Conservation (phyloP, 345 rosid species). For the Passiflora organensis region DNA sequence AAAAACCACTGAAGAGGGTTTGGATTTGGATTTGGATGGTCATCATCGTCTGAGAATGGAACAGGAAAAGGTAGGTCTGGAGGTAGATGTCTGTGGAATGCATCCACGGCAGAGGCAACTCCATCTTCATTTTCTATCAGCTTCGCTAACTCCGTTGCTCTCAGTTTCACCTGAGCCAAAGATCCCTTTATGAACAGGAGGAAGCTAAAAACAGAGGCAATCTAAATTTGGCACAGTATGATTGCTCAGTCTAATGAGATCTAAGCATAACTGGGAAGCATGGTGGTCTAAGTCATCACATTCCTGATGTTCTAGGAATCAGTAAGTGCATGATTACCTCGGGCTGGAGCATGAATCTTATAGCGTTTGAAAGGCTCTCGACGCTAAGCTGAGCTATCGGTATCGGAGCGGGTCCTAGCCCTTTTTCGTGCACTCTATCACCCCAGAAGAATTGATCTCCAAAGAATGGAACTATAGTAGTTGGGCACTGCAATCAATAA, state of each 20-base stretch:
- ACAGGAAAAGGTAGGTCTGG: conserved; percentile 49
- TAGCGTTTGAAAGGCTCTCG: conserved; percentile 74
- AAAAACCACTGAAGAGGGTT: conserved; percentile 62
- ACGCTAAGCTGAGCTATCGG: conserved; percentile 69
- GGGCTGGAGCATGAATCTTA: conserved; percentile 82
- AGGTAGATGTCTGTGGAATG: conserved; percentile 88
- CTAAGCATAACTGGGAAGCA: background rate
- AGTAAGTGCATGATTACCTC: conserved; percentile 53
- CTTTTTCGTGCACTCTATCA: conserved; percentile 60
- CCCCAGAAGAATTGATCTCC: conserved; percentile 99
- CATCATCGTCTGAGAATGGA: conserved; percentile 38
- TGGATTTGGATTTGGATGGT: conserved; percentile 39
- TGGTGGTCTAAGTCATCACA: background rate
- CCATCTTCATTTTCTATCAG: conserved; percentile 89
- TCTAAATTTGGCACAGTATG: no score
- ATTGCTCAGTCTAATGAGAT: no score
- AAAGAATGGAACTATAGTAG: conserved; percentile 90
- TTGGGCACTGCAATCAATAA: conserved; percentile 68
- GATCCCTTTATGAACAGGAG: background rate
- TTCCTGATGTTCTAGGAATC: background rate
- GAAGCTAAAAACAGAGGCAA: background rate
- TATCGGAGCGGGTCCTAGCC: conserved; percentile 81
- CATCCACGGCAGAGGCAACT: conserved; percentile 81
- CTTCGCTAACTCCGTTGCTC: conserved; percentile 63
- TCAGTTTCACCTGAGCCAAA: conserved; percentile 59